Base-by-base conservation (phyloP, 345 rosid genomes). In the Acer saccharum region DNA sequence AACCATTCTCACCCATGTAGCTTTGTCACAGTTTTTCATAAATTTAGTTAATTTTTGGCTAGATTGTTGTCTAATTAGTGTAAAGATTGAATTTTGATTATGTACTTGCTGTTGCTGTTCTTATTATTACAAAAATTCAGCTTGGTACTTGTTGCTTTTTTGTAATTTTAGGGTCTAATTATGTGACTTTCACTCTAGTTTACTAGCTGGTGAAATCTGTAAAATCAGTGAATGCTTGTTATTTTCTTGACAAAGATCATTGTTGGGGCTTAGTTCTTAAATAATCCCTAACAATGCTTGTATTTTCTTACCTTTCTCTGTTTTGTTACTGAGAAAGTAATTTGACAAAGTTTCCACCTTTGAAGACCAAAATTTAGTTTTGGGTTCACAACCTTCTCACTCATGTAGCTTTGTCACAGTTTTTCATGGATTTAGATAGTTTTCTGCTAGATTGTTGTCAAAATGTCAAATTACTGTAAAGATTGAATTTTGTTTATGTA, bases 241-340 rank as follows among this genome's bases (percentile, higher is more conserved):
- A 17, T 50, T 43, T 43, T 43, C 46, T 43, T 43, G 10, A 43
- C 46, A 43, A 43, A 43, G 46, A 9, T 6, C 46, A 32, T 58
- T 58, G 63, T 18, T 58, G 63, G 32, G 21, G 77, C 57, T 67
- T 41, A 55, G 80, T 76, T 65, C 60, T 50, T 13, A 32, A 65
- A 70, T 76, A 32, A 32, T 0, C 39, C 39, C 3, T 6, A 32
- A 32, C 5, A 4, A 32, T 32, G 39, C 6, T 32, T 32, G 91
- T 88, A 78, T 57, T 76, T 17, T 10, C 25, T 21, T 13, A n/a
- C 13, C 71, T 65, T 25, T 27, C 68, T 35, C 8, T 66, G 12
- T 57, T 65, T 48, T 64, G 13, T 8, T 61, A 0, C 27, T 25
- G n/a, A 61, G 66, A 60, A 74, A 74, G 48, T 17, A 12, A 5